Base-by-base conservation (phyloP, 208 protist genomes). In the Leishmania turanica region DNA sequence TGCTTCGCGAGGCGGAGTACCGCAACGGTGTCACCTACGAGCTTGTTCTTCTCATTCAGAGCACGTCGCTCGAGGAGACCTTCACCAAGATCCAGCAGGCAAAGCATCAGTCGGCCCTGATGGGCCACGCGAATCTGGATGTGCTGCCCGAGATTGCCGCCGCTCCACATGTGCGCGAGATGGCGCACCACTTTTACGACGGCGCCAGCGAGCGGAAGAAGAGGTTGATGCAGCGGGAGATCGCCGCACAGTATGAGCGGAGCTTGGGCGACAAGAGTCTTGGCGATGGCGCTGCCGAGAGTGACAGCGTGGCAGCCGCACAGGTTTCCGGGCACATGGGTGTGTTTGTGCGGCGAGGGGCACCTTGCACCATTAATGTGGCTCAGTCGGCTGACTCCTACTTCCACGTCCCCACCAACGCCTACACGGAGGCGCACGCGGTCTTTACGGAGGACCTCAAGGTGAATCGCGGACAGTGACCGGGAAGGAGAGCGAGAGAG, bases 401-500 rank as follows among this genome's bases (percentile, higher is more conserved):
- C 77, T 97, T 86, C 79, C 89, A 95, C 80, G 93, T 95, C 62
- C 92, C 92, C 11, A 90, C 86, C 13, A 91, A 94, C 45, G 84
- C 87, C 42, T 97, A 96, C 89, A 96, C 92, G 11, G 95, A 97
- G 82, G 80, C 93, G 24, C 92, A 96, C 76, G 90, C 92, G 0
- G 89, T 97, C 54, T 97, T 95, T 76, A 97, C 94, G 47, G 92
- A 95, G 88, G 89, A 95, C 65, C 69, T 95, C 53, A 96, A 94
- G 80, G 47, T 95, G 42, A 90, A 84, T 47, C 68, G 87, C 27
- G 71, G 82, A 40, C 78, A 77, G 78, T 87, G 51, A 79, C 8
- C 47, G 40, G 1, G 49, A 34, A 24, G 8, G 76, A 31, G 42
- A 31, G 42, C 27, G 69, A 31, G 69, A 53, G 21, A 27, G 45